These are phyloP conservation scores for Cantharellus anzutake DNA, from an alignment of 768 basidiomycete species.

Conservation along the genomic window DNA sequence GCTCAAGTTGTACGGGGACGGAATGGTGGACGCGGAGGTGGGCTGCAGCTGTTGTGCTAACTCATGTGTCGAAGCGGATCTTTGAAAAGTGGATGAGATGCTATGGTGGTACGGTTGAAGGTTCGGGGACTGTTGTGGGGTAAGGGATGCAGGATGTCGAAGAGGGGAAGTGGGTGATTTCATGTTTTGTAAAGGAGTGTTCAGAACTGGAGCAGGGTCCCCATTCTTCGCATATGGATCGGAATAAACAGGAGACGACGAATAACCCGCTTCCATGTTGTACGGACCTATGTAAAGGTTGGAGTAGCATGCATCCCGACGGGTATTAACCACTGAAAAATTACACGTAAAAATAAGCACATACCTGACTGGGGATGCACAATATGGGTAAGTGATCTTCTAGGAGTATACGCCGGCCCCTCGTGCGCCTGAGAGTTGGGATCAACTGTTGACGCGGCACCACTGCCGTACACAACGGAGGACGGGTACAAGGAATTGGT, in stretches of 20 bases:
- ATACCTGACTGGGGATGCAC: neutral
- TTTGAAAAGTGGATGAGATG: slow-evolving; percentile 7
- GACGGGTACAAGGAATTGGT: slow-evolving; percentile 10
- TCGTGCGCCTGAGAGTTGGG: neutral
- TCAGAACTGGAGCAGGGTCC: neutral
- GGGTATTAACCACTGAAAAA: no score
- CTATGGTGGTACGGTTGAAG: slow-evolving; percentile 2
- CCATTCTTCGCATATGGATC: neutral
- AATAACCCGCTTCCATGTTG: no score
- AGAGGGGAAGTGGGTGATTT: neutral
- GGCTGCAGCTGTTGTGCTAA: slow-evolving; percentile 9
- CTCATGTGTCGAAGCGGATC: slow-evolving; percentile 41
- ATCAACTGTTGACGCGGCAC: neutral
- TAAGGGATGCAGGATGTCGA: neutral
- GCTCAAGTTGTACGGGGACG: neutral
- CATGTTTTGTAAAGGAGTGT: neutral
- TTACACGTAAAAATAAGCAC: neutral
- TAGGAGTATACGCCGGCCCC: neutral
- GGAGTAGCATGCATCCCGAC: no score
- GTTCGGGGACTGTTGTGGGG: slow-evolving; percentile 1
- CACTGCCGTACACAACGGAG: slow-evolving; percentile 2
- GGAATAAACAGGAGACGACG: neutral
- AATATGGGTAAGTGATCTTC: neutral
- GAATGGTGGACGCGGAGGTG: neutral
- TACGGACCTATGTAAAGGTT: no score